Evolutionary conservation across 2,329 filamentous ascomycete species (phyloP), one percentile per base, ranked within the genome.

Genomic region (Pyricularia pennisetigena): DNA sequence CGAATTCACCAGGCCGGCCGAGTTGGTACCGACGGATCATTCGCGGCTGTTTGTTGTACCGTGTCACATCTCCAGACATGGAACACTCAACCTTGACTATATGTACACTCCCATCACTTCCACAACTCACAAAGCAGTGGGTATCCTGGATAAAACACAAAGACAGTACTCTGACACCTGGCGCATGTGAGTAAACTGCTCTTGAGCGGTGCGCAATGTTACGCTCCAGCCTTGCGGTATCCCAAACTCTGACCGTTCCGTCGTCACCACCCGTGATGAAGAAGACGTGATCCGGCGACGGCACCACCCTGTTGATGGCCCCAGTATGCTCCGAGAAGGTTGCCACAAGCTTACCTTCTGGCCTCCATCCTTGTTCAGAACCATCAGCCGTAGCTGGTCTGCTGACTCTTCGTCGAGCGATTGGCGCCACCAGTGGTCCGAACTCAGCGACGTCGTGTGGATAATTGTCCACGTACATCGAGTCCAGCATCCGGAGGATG

Each of bases 261-360:
- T 99, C 95, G 74, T 97, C 92, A 10, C 94, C 94, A 7, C 89
- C 94, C 0, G 95, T 98, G 68, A 97, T 85, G 78, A 99, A 99
- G 79, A 99, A 99, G 4, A 89, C 82, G 76, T 99, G 94, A 75
- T 99, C 95, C 0, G 94, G 93, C 1, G 95, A 90, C 8, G 93
- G 87, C 2, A 91, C 83, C 12, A 98, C 87, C 10, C 94, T 88
- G 74, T 91, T 97, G 71, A 98, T 87, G 8, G 92, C 86, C 0
- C 88, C 92, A 30, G 84, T 88, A 75, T 99, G 95, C 76, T 99
- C 95, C 1, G 91, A 88, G 74, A 98, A 93, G 0, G 92, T 92
- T 1, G 94, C 93, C 24, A 98, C 90, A 9, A 98, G 83, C 67
- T 88, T 89, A 1, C 95, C 94, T 68, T 89, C 87, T 0, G 95